Base-by-base conservation (phyloP, 495 filamentous ascomycete genomes). In the Neurospora tetraspora region DNA sequence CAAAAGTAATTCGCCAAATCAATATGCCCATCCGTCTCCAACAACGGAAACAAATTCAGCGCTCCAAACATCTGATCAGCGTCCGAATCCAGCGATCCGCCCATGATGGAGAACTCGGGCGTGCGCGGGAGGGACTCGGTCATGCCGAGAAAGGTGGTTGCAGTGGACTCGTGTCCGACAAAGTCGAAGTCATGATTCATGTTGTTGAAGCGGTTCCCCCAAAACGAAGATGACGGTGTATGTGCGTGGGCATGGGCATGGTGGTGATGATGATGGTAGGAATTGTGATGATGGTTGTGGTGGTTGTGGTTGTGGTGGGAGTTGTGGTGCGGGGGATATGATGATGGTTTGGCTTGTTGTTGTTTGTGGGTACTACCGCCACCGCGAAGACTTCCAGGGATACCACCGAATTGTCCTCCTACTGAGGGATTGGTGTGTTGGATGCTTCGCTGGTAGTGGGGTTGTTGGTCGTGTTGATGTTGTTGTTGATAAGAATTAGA, bases 11-110 rank as follows among this genome's bases (percentile, higher is more conserved):
- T 81, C 5, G 81, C 81, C 69, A 84, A 76, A 71, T 84, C 83
- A 39, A 84, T 83, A 43, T 84, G 82, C 0, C 83, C 83, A 68
- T 82, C 81, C 4, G 78, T 78, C 53, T 84, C 83, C 8, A 84
- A 76, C 69, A 84, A 39, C n/a, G 83, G 82, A 39, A 84, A 84
- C 3, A 84, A 69, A 45, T 84, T 83, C 45, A 84, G 74, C 3
- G 82, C 81, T 3, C 83, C 81, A 73, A 84, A 82, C 18, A 78
- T 77, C 11, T 82, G 80, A 34, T 84, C 81, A 12, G 77, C 69
- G 10, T 79, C 80, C 37, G 76, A 69, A 11, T 78, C 77, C 11
- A 80, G 72, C 8, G 76, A 70, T 42, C 76, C 74, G 38, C 74
- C 75, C 68, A 78, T 61, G 3, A 75, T 65, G 0, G 76, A 76